Conservation (phyloP, 192 early-diverging fungal species). For the Rhizophagus prolifer region DNA sequence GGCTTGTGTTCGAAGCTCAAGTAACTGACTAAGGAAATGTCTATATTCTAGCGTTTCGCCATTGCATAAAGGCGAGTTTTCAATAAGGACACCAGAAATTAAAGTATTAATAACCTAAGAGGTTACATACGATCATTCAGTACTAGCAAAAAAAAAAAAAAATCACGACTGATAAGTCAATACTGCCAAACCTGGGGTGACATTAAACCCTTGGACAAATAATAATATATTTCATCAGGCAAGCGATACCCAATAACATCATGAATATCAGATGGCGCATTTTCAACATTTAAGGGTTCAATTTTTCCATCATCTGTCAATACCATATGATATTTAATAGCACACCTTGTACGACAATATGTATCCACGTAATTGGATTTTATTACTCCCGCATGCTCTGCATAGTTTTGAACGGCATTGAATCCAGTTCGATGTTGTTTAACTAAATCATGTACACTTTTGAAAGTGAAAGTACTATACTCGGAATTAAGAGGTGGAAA, state of each 20-base stretch:
- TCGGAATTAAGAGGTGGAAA: constrained; percentile 63
- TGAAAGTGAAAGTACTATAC: constrained; percentile 63
- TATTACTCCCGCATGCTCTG: constrained; percentile 53
- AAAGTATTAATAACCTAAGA: constrained; percentile 60
- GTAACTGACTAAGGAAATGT: constrained; percentile 58
- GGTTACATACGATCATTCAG: not conserved
- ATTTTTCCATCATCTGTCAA: constrained; percentile 70
- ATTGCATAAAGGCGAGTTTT: constrained; percentile 74
- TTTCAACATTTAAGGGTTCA: constrained; percentile 59
- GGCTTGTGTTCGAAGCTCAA: constrained; percentile 60
- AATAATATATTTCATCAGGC: constrained; percentile 68
- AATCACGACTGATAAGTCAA: not conserved
- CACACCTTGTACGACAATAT: constrained; percentile 70
- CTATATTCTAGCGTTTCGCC: constrained; percentile 79
- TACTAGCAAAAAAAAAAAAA: not conserved
- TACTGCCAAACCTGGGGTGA: constrained; percentile 46
- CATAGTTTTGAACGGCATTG: constrained; percentile 65
- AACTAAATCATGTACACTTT: constrained; percentile 65
- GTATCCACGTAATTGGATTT: constrained; percentile 68
- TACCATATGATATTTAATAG: constrained; percentile 69
- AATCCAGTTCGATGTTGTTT: constrained; percentile 72
- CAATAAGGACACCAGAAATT: constrained; percentile 62
- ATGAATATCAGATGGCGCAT: constrained; percentile 76
- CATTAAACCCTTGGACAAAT: constrained; percentile 64
- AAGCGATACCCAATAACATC: constrained; percentile 79